phyloP scores from a whole-genome alignment of 108 stramenopile species.

The Nitzschia putrida region DNA sequence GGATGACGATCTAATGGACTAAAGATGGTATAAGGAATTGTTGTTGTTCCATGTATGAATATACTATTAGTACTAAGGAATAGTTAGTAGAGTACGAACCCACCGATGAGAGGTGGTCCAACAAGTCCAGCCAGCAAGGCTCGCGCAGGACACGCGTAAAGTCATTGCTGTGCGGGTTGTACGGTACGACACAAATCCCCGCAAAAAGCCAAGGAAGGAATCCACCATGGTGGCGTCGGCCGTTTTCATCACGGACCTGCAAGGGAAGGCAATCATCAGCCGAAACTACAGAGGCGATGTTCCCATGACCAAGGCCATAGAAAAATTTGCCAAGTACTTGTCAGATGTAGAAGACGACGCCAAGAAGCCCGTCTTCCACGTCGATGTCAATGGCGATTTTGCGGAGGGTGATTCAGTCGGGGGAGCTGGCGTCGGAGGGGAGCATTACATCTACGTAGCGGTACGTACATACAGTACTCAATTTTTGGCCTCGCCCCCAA shows the following conservation, averaged over 20 bases:
- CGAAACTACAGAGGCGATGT: constrained; percentile 99
- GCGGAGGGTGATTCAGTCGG: constrained; percentile 55
- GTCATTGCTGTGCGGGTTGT: too few relatives aligned
- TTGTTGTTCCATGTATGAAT: too few relatives aligned
- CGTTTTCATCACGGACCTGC: constrained; percentile 85
- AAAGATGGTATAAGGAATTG: too few relatives aligned
- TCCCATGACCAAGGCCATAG: constrained; percentile 79
- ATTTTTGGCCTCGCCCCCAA: not conserved
- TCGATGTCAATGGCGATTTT: constrained; percentile 71
- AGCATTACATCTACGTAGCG: constrained; percentile 83
- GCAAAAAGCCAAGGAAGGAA: too few relatives aligned
- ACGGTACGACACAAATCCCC: too few relatives aligned
- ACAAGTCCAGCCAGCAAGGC: too few relatives aligned
- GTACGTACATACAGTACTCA: constrained; percentile 50
- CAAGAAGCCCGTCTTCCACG: constrained; percentile 83
- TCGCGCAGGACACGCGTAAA: too few relatives aligned
- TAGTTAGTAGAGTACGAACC: too few relatives aligned
- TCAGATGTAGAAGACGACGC: constrained; percentile 78
- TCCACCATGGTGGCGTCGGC: constrained; percentile 85
- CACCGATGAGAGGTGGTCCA: too few relatives aligned
- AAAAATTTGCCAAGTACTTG: constrained; percentile 78
- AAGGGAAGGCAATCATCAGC: constrained; percentile 96
- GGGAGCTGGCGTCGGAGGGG: constrained; percentile 63
- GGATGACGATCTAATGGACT: constrained; percentile 60
- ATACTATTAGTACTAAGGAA: too few relatives aligned